A percentile compares a stretch with the other conserved stretches of the same genome.
Evolutionary conservation across 306 rosid genomes (phyloP).

Genomic region (Arachis hypogaea): DNA sequence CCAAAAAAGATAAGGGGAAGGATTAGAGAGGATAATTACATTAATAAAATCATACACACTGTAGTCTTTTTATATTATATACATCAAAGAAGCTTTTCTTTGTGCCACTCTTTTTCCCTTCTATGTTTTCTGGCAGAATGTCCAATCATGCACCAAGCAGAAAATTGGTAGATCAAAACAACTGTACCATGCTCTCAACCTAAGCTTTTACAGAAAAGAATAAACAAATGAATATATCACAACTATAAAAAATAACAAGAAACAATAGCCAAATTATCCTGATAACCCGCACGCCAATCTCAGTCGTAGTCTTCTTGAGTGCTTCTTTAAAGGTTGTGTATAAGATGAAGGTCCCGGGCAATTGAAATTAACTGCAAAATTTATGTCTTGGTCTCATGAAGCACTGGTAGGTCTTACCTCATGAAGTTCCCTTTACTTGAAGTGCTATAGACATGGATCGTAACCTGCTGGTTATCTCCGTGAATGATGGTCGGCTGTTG

Average conservation of each 20-base stretch:
- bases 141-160: slow-evolving; percentile 39
- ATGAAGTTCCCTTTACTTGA: slow-evolving; percentile 48
- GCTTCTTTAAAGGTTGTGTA: slow-evolving; percentile 39
- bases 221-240: slow-evolving; percentile 51
- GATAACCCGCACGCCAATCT: slow-evolving; percentile 32
- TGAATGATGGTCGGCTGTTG: slow-evolving; percentile 65
- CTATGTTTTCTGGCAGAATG: slow-evolving; percentile 19
- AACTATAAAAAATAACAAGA: slow-evolving; percentile 34
- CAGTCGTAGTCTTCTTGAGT: slow-evolving; percentile 2
- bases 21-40: neutral
- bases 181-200: slow-evolving; percentile 45
- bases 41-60: slow-evolving; percentile 30
- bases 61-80: slow-evolving; percentile 12
- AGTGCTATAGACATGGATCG: slow-evolving; percentile 58
- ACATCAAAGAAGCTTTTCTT: slow-evolving; percentile 33
- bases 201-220: slow-evolving; percentile 47
- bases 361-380: slow-evolving; percentile 25
- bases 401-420: slow-evolving; percentile 37
- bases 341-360: slow-evolving; percentile 23
- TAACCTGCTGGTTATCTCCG: slow-evolving; percentile 62
- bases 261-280: slow-evolving; percentile 16
- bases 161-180: slow-evolving; percentile 41
- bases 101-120: neutral
- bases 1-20: neutral
- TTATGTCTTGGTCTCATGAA: slow-evolving; percentile 34